Evolutionary conservation across 2,329 filamentous ascomycete species (phyloP), one percentile per base, ranked within the genome.

Genomic region (Diaporthe australafricana): DNA sequence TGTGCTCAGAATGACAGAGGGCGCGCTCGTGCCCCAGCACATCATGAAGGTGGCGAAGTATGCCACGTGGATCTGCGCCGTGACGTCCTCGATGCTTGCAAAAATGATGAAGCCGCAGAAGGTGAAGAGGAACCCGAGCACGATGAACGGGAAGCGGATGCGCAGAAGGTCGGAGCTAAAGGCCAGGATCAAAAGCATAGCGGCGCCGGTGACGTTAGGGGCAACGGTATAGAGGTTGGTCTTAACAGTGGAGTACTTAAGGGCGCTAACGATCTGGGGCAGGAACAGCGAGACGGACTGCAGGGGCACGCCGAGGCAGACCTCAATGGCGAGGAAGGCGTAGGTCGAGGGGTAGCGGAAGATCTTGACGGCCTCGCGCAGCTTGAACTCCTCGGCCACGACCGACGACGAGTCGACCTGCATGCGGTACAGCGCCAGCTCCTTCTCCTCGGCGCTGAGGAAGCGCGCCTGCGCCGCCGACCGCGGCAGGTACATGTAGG

Each of bases 31-130:
- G 20, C 93, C 93, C 90, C 92, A 94, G 14, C 90, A 92, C 92
- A 95, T 94, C 91, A 95, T 93, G 80, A 95, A 95, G 69, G 88
- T 91, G 6, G 92, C 92, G 75, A 91, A 94, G 77, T 95, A 95
- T 0, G 92, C 93, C 1, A 94, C 85, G 4, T 87, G 85, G n/a
- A 92, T 79, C 48, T 92, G 84, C 4, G 83, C 77, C 47, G 88
- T 80, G 20, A 94, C 89, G 75, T 91, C 86, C 71, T 96, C 92
- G 0, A 73, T 70, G 68, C 65, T 62, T 8, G 92, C 92, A 76
- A 93, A 95, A 78, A 96, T 93, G 80, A 95, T 89, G 83, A 96
- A 94, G 5, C 94, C 94, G 60, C 88, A 87, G 77, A 95, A 93
- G 0, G 93, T 94, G 75, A 96, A 89, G 2, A 89, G 80, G 79